Evolutionary conservation across 768 basidiomycete species (phyloP).

Genomic region (Sistotremastrum niveocremeum): DNA sequence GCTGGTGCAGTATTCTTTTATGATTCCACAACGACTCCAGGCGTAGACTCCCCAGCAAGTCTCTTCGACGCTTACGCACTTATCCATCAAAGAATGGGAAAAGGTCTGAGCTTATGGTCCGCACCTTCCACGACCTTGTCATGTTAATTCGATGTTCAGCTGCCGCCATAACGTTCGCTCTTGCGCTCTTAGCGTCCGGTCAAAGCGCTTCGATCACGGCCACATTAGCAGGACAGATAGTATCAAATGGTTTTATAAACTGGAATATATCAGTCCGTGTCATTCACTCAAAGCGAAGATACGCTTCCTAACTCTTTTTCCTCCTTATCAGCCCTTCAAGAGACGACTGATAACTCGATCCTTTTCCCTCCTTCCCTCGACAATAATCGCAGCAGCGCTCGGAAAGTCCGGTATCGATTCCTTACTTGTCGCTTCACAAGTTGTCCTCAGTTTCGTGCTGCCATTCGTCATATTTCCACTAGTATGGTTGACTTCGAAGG

Average conservation of each 20-base stretch:
- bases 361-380: slow-evolving; percentile 31
- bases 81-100: slow-evolving; percentile 26
- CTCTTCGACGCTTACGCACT: slow-evolving; percentile 29
- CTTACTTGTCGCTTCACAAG: slow-evolving; percentile 37
- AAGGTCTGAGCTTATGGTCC: slow-evolving; percentile 12
- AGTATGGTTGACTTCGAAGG: slow-evolving; percentile 25
- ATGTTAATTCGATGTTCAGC: slow-evolving; percentile 7
- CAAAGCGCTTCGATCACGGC: slow-evolving; percentile 38
- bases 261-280: slow-evolving; percentile 27
- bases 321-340: slow-evolving; percentile 14
- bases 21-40: slow-evolving; percentile 5
- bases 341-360: slow-evolving; percentile 31
- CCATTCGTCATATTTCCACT: slow-evolving; percentile 31
- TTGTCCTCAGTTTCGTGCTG: slow-evolving; percentile 31
- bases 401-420: slow-evolving; percentile 30
- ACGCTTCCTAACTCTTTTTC: neutral
- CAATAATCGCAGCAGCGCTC: slow-evolving; percentile 29
- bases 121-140: neutral
- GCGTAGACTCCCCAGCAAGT: slow-evolving; percentile 17
- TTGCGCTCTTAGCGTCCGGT: slow-evolving; percentile 32
- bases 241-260: slow-evolving; percentile 35
- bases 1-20: slow-evolving; percentile 30
- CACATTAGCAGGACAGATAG: slow-evolving; percentile 34
- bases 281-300: slow-evolving; percentile 6
- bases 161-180: slow-evolving; percentile 31